Base-by-base conservation (phyloP, 108 stramenopile species). In the Skeletonema menzelii region DNA sequence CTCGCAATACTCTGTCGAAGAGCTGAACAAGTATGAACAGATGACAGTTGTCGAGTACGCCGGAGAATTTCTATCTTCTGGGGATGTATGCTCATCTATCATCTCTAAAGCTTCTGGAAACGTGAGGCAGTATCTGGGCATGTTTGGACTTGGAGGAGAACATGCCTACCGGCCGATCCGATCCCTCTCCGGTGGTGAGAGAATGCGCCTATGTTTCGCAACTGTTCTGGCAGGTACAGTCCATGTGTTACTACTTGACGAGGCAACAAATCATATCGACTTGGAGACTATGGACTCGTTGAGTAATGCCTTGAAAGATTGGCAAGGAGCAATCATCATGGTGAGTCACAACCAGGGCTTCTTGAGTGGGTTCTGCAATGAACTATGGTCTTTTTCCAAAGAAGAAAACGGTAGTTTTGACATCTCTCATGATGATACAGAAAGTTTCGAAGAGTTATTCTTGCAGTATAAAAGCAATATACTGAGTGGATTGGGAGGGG, bases 261-360 rank as follows among this genome's bases (percentile, higher is more conserved):
- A 88, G 72, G 96, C 97, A 15, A 99, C 98, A 14, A 91, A 92
- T 84, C 92, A 93, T 76, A 53, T 97, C 55, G 98, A 98, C 81
- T 68, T 95, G 27, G 97, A 98, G 76, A 91, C 92, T 11, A 80
- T 97, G 11, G 96, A 95, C 38, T 91, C 96, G 8, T 83, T 98
- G 63, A 74, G 88, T 42, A 70, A 79, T 0, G 97, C 94, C 12
- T 40, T 98, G 26, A 63, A 82, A 38, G 72, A 65, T 20, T 98
- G 84, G 73, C 56, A 84, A 38, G 98, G 98, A 27, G 91, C 92
- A 4, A 91, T 97, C 22, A 74, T 97, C 46, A 85, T 96, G 70
- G 93, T 98, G 8, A 79, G 84, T 37, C 98, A 98, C 84, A 95
- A 98, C 75, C 93, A 89, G 75, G 82, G 60, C 11, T 37, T 37